phyloP scores from a whole-genome alignment of 345 rosid species.

The Citrus medica region DNA sequence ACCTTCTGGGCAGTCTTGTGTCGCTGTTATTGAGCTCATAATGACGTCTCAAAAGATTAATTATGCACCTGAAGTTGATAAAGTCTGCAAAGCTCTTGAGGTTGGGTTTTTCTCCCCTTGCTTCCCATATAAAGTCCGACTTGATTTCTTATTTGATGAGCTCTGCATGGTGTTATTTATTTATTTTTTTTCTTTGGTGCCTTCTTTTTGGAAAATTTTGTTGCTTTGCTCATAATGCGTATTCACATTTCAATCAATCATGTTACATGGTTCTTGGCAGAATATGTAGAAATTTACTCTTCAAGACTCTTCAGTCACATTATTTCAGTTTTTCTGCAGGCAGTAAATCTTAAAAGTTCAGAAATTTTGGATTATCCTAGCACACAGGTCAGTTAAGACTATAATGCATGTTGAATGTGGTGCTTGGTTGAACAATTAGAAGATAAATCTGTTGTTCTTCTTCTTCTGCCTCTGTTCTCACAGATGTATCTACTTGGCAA shows the following conservation, averaged over 20 bases:
- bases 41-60: slow-evolving; percentile 82
- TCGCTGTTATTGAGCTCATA: slow-evolving; percentile 87
- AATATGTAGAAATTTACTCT: neutral
- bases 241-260: neutral
- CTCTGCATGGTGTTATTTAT: neutral
- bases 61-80: slow-evolving; percentile 91
- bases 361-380: slow-evolving; percentile 68
- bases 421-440: slow-evolving; percentile 29
- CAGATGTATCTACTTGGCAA: slow-evolving; percentile 33
- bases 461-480: slow-evolving; percentile 35
- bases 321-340: slow-evolving; percentile 58
- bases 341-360: slow-evolving; percentile 87
- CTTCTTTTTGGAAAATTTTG: neutral
- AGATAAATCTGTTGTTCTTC: slow-evolving; percentile 18
- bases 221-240: neutral
- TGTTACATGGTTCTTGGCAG: neutral
- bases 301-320: slow-evolving; percentile 30
- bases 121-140: neutral
- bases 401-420: slow-evolving; percentile 18
- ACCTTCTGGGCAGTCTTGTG: slow-evolving; percentile 72
- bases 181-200: neutral
- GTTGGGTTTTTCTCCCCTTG: slow-evolving; percentile 41
- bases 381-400: slow-evolving; percentile 57
- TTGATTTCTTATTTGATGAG: slow-evolving; percentile 1
- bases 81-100: slow-evolving; percentile 98